Conservation (phyloP, 768 basidiomycete species). For the Lanmaoa rubissima region DNA sequence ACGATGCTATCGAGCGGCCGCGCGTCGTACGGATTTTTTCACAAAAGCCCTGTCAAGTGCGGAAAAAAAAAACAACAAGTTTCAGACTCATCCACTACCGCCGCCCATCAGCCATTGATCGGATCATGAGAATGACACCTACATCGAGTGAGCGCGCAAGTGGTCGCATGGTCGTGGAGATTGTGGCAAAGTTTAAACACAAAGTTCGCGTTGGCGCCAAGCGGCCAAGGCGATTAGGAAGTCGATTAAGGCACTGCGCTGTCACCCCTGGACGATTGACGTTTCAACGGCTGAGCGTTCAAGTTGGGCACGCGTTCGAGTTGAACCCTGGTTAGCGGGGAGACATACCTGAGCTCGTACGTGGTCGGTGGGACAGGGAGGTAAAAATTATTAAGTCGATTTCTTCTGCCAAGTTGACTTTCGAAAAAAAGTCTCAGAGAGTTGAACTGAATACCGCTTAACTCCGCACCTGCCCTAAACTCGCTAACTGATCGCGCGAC, state of each 20-base stretch:
- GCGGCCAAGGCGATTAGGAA: neutral
- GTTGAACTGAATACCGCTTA: slow-evolving; percentile 14
- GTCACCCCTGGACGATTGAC: neutral
- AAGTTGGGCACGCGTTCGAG: too few relatives aligned
- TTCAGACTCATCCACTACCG: too few relatives aligned
- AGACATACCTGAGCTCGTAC: too few relatives aligned
- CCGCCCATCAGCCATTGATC: neutral
- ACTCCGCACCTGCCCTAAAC: slow-evolving; percentile 38
- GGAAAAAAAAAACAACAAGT: too few relatives aligned
- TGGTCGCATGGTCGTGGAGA: neutral
- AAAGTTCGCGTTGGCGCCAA: neutral
- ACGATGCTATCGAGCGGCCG: too few relatives aligned
- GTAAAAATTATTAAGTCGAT: neutral
- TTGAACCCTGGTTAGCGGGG: too few relatives aligned
- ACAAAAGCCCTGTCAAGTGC: too few relatives aligned
- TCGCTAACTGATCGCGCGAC: neutral
- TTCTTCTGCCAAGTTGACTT: neutral
- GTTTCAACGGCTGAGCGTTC: too few relatives aligned
- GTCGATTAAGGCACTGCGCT: neutral
- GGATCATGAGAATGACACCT: neutral
- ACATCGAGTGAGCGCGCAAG: neutral
- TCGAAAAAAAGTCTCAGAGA: too few relatives aligned
- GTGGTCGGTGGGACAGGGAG: neutral
- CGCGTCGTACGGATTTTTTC: too few relatives aligned
- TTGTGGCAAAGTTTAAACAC: neutral